Base-by-base conservation (phyloP, 2,329 filamentous ascomycete genomes). In the Fusarium sp. region DNA sequence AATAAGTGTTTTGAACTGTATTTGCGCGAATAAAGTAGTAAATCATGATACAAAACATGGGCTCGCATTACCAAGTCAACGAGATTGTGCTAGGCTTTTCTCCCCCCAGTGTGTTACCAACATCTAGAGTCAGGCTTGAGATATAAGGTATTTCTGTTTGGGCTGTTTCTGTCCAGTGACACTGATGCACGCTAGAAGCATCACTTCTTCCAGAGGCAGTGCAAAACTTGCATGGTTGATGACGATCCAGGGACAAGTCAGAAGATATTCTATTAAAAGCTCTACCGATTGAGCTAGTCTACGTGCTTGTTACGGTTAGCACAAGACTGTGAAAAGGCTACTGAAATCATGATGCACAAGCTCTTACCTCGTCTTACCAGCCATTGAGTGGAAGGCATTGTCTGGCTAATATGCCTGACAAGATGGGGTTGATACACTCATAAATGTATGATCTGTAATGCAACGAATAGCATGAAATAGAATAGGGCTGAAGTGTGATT, bases 131-230 rank as follows among this genome's bases (percentile, higher is more conserved):
- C 11, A 13, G 32, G 48, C 11, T 32, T 20, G 17, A 50, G 48
- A 11, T n/a, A 26, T 23, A 23, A 23, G 23, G 23, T 52, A 26
- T 26, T 33, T 14, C 18, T 46, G 48, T 26, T 18, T 40, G 26
- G n/a, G 10, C 26, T 17, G 46, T 32, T 42, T 46, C 23, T 46
- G 37, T 37, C 56, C 35, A 26, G 18, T 35, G n/a, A 48, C 20
- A 26, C 18, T 17, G 26, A 69, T 48, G 27, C 20, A 52, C 49
- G 42, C 54, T 70, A 48, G 60, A 70, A 70, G 52, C 54, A 57
- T 55, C 49, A 48, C 52, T 41, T 70, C 41, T 70, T 71, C 61
- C 46, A 55, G 63, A 67, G 69, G 69, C 69, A 63, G 69, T 73
- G 69, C 69, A 67, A 53, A 67, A 59, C 27, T 53, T 60, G 35